A percentile compares a stretch with the other conserved stretches of the same genome.
phyloP scores from a whole-genome alignment of 2,329 filamentous ascomycete genomes.

The Aureobasidium zeae region DNA sequence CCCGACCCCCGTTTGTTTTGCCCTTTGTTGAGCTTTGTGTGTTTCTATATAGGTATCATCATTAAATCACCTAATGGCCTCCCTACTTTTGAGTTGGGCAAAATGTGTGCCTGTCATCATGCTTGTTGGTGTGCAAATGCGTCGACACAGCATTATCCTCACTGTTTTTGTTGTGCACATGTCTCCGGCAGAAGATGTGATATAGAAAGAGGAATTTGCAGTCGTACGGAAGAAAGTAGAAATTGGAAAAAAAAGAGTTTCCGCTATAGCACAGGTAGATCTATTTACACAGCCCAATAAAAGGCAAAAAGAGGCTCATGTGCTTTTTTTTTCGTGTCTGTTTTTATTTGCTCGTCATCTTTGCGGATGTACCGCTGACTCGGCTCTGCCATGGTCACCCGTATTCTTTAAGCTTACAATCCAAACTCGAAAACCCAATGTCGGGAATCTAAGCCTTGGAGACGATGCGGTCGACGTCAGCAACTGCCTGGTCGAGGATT shows the following conservation, averaged over 20 bases:
- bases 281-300: slow-evolving; percentile 16
- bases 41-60: too few species aligned
- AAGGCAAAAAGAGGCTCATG: slow-evolving; percentile 6
- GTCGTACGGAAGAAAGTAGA: not conserved
- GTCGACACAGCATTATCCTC: too few species aligned
- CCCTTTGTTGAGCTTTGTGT: too few species aligned
- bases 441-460: slow-evolving; percentile 10
- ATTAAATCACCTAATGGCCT: too few species aligned
- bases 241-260: slow-evolving; percentile 12
- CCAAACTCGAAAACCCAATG: not conserved
- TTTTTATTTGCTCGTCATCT: not conserved
- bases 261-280: slow-evolving; percentile 15
- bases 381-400: not conserved
- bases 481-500: slow-evolving; percentile 92
- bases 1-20: too few species aligned
- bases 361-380: not conserved
- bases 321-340: slow-evolving; percentile 8
- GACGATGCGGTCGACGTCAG: slow-evolving; percentile 68
- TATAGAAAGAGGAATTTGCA: too few species aligned
- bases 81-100: too few species aligned
- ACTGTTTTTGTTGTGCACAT: too few species aligned
- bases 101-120: too few species aligned
- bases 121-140: too few species aligned
- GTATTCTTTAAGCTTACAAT: not conserved
- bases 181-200: too few species aligned